phyloP scores from a whole-genome alignment of 23 red algal species.

The Cyanidioschyzon merolae region DNA sequence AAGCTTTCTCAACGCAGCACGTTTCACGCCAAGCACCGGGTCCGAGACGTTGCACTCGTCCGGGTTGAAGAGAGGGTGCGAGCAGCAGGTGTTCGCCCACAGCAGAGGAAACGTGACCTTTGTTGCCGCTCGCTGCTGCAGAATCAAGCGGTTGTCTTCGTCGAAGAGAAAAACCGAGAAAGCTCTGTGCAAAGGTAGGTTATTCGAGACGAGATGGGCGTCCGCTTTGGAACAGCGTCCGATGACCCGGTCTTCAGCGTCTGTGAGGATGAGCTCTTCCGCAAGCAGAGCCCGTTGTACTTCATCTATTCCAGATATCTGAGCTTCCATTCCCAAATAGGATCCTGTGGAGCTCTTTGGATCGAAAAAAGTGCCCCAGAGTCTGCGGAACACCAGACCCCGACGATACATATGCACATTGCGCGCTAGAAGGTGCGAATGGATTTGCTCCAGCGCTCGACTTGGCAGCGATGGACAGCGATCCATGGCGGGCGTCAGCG shows the following conservation, averaged over 20 bases:
- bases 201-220: slow-evolving; percentile 38
- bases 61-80: slow-evolving; percentile 57
- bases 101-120: slow-evolving; percentile 84
- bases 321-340: not conserved
- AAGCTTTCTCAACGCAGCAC: slow-evolving; percentile 79
- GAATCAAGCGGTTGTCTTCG: slow-evolving; percentile 36
- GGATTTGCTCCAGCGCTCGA: no score
- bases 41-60: slow-evolving; percentile 32
- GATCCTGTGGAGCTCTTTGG: no score
- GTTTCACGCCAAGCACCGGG: slow-evolving; percentile 39
- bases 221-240: slow-evolving; percentile 49
- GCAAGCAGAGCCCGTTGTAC: slow-evolving; percentile 53
- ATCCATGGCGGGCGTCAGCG: no score
- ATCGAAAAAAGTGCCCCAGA: no score
- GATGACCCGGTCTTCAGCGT: slow-evolving; percentile 30
- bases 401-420: no score
- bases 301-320: slow-evolving; percentile 18
- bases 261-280: slow-evolving; percentile 63
- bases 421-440: no score
- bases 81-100: slow-evolving; percentile 96
- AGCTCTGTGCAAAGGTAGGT: slow-evolving; percentile 71
- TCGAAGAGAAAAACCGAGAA: slow-evolving; percentile 91
- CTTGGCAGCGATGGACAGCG: no score
- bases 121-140: slow-evolving; percentile 67
- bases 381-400: no score